phyloP scores from a whole-genome alignment of 495 filamentous ascomycete genomes.

The Daldinia decipiens region DNA sequence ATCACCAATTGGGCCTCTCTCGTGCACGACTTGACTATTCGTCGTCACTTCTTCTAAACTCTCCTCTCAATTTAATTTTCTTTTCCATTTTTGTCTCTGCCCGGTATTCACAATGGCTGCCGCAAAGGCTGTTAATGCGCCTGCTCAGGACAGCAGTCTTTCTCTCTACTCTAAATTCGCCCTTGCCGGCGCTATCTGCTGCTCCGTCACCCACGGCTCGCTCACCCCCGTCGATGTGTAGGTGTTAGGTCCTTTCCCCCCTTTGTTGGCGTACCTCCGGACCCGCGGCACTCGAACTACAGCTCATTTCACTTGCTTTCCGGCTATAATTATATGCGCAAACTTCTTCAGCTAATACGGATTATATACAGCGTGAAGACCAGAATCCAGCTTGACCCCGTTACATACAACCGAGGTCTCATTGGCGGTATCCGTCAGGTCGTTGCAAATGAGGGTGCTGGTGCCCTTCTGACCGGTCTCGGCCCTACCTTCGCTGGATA shows the following conservation, averaged over 20 bases:
- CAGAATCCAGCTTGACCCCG: constrained; percentile 91
- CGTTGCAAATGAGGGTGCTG: constrained; percentile 83
- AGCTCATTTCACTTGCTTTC: neutral
- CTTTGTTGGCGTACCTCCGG: constrained; percentile 9
- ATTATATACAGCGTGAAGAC: constrained; percentile 81
- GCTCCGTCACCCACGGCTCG: constrained; percentile 90
- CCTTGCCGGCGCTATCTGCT: constrained; percentile 93
- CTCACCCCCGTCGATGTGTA: constrained; percentile 98
- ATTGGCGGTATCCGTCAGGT: constrained; percentile 89
- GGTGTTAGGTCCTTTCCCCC: constrained; percentile 52
- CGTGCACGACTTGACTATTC: constrained; percentile 41
- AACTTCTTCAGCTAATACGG: constrained; percentile 31
- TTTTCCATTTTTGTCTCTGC: constrained; percentile 23
- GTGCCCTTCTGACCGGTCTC: constrained; percentile 86
- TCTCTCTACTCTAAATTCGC: constrained; percentile 84
- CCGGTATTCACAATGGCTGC: constrained; percentile 48
- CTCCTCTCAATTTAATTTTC: constrained; percentile 49
- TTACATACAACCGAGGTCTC: constrained; percentile 88
- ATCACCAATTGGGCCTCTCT: constrained; percentile 25
- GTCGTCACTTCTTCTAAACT: constrained; percentile 38
- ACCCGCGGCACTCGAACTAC: neutral
- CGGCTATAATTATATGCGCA: constrained; percentile 5
- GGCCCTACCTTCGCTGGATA: constrained; percentile 91
- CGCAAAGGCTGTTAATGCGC: constrained; percentile 28
- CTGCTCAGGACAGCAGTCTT: constrained; percentile 58